Evolutionary conservation across 2,329 filamentous ascomycete genomes (phyloP), one percentile per base, ranked within the genome.

Genomic region (Colletotrichum endophyticum): DNA sequence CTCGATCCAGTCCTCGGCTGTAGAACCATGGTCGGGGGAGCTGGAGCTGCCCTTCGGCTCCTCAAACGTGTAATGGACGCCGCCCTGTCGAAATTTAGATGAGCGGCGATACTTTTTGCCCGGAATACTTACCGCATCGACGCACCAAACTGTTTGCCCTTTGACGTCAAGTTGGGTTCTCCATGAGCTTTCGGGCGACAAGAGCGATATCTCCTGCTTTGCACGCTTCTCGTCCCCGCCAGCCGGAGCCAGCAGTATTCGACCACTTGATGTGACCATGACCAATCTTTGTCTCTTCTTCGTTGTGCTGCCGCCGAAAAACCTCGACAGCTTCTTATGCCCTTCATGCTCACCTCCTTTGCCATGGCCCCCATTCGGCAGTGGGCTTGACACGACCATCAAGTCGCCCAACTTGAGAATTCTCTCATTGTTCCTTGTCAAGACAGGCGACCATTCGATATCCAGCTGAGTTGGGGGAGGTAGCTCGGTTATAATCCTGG

Each of bases 361-460:
- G 44, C 92, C 92, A 71, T 93, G 93, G 0, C 94, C 92, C 77
- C 93, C 95, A 81, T 95, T 94, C 12, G 94, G 91, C 70, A 96
- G 90, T 12, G 96, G 94, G 4, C 95, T 92, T 8, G 95, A 94
- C 53, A 95, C 89, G 9, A 99, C 96, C 84, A 96, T 91, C 78
- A 98, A 87, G 81, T 99, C 98, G 3, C 97, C 97, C 27, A 99
- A 89, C 84, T 98, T 98, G 78, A 99, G 85, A 79, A 99, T 99
- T 44, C 97, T 92, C 85, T 99, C 97, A 82, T 99, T 98, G 76
- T 92, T 94, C 81, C 94, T 93, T 12, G 95, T 98, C 72, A 99
- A 88, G 6, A 99, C 96, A 1, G 97, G 97, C 1, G 96, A 98
- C 97, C 97, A 99, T 85, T 99, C 97, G 73, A 99, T 98, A 82